Evolutionary conservation across 2,329 filamentous ascomycete species (phyloP), one percentile per base, ranked within the genome.

Genomic region (Hirsutella minnesotensis): DNA sequence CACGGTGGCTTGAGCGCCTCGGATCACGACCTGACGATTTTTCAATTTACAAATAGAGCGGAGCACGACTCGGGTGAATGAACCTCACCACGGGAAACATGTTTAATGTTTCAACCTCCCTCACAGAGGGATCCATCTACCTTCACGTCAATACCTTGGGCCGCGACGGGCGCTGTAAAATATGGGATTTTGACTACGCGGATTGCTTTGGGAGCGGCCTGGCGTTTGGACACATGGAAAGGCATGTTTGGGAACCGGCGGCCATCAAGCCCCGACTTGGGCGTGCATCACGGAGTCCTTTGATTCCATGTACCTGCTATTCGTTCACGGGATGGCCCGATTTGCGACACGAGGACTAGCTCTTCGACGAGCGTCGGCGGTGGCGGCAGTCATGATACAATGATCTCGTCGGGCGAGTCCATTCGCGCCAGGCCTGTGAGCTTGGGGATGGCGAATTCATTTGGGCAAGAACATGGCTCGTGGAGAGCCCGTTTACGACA

Each of bases 1-100:
- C 18, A 34, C 37, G 20, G 42, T 40, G 18, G 40, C 41, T 24
- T 51, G 42, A 39, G 43, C 20, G 35, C 38, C 36, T 31, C 19
- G 35, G 39, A 33, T 16, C 27, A 47, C 18, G 47, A 49, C 41
- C 39, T 44, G 44, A 49, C 40, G 46, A 45, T 19, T 40, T 38
- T 40, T 27, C 7, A 27, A 7, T 27, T 38, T 46, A 40, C 33
- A 38, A 33, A 34, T 40, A 40, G 40, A 42, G 44, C 39, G n/a
- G 33, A 40, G 30, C 20, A 40, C 35, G 40, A 44, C 22, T 39
- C 39, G 31, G 33, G 33, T 27, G 13, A n/a, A 34, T 9, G 33
- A 34, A 27, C 24, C 16, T 34, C 9, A 9, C 31, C 37, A 36
- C 31, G 41, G n/a, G 39, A 37, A 37, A 39, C 39, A 43, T 39